Evolutionary conservation across 768 basidiomycete species (phyloP).

Genomic region (Kwoniella sp.): DNA sequence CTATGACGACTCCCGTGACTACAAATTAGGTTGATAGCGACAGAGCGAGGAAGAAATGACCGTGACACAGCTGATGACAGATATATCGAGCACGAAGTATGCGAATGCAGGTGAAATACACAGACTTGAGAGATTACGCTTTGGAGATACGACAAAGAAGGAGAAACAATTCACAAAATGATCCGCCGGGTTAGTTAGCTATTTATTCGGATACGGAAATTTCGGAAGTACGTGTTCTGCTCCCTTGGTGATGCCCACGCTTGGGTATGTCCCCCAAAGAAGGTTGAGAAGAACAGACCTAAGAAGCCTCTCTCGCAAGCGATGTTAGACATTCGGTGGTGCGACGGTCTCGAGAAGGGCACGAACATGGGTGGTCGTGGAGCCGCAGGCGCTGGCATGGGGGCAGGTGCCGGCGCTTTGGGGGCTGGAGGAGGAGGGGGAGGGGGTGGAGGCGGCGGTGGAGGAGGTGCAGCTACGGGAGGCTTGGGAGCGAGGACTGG

Average conservation of each 20-base stretch:
- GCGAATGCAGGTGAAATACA: slow-evolving; percentile 1
- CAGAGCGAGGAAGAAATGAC: neutral
- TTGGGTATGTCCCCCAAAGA: slow-evolving; percentile 18
- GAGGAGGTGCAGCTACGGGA: slow-evolving; percentile 1
- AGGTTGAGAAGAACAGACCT: slow-evolving; percentile 18
- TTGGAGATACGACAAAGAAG: too few species aligned
- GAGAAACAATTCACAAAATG: neutral
- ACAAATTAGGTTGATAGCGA: neutral
- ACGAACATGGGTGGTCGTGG: slow-evolving; percentile 7
- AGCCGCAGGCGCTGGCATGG: neutral
- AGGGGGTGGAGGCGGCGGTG: neutral
- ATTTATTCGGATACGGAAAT: slow-evolving; percentile 20
- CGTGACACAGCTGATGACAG: neutral
- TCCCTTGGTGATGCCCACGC: slow-evolving; percentile 19
- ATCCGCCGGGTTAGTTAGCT: neutral
- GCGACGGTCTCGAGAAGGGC: neutral
- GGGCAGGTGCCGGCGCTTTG: neutral
- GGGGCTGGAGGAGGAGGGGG: slow-evolving; percentile 11
- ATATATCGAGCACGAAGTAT: neutral
- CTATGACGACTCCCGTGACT: neutral
- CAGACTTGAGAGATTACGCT: neutral
- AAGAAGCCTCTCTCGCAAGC: slow-evolving; percentile 20
- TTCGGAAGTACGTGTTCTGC: slow-evolving; percentile 20
- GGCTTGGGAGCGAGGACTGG: slow-evolving; percentile 6
- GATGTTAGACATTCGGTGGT: slow-evolving; percentile 2